Evolutionary conservation across 2,329 filamentous ascomycete genomes (phyloP).

Genomic region (Claviceps maximensis): DNA sequence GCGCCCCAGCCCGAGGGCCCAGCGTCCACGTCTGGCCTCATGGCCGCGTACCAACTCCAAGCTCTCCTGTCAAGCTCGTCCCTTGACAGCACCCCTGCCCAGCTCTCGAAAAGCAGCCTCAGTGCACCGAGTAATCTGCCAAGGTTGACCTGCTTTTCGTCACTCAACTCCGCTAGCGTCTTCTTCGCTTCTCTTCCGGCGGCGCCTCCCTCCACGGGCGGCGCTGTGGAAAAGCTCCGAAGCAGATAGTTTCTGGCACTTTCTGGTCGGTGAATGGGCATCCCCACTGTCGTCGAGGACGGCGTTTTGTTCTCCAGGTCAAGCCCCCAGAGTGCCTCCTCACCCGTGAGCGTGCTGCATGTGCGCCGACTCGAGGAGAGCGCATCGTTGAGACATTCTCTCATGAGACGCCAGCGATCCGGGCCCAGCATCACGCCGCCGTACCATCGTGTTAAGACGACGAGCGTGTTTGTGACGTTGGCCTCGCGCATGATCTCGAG

Average conservation of each 20-base stretch:
- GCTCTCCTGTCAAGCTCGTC: constrained; percentile 62
- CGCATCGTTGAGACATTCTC: constrained; percentile 40
- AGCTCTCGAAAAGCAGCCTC: constrained; percentile 60
- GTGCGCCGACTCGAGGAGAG: constrained; percentile 34
- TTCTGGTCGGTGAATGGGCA: constrained; percentile 65
- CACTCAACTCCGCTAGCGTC: constrained; percentile 35
- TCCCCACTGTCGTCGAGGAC: constrained; percentile 29
- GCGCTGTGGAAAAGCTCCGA: constrained; percentile 42
- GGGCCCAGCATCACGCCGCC: constrained; percentile 48
- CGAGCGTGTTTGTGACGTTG: constrained; percentile 35
- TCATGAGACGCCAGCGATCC: constrained; percentile 50
- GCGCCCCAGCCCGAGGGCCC: constrained; percentile 74
- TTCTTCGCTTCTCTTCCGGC: constrained; percentile 27
- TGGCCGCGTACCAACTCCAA: constrained; percentile 69
- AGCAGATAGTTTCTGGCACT: constrained; percentile 47
- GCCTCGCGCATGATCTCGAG: constrained; percentile 39
- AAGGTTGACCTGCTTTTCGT: constrained; percentile 57
- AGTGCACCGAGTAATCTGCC: constrained; percentile 57
- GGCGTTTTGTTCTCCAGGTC: constrained; percentile 38
- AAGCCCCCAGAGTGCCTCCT: constrained; percentile 48
- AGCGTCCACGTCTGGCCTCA: constrained; percentile 61
- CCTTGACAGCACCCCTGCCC: constrained; percentile 48
- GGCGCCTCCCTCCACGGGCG: constrained; percentile 14
- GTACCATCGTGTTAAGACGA: constrained; percentile 50
- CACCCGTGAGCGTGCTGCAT: constrained; percentile 20